Base-by-base conservation (phyloP, 345 rosid genomes). In the Dipteronia sinensis region DNA sequence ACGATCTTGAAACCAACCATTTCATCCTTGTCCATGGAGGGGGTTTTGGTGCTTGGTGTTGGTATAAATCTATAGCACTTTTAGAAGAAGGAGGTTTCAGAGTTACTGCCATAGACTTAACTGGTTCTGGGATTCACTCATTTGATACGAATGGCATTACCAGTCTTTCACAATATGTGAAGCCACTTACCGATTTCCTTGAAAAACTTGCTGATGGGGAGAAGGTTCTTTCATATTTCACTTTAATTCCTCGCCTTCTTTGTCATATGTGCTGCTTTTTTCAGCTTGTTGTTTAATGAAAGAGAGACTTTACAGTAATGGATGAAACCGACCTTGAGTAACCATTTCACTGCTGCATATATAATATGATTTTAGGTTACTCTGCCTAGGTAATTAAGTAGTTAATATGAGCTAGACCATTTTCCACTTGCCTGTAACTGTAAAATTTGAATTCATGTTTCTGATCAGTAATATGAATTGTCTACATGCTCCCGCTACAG, bases 21-120 rank as follows among this genome's bases (percentile, higher is more conserved):
- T 88, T 96, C 72, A 87, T 94, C 31, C 98, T 94, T 78, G 93
- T 94, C 62, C 98, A 96, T 82, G 98, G 98, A 73, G 99, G 99
- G 64, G 98, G 98, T 38, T 96, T 91, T 81, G 99, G 99, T 2
- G 99, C 99, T 71, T 96, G 99, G 99, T 94, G 99, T 81, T 96
- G 99, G 99, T 96, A 96, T 80, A 96, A 94, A 86, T 87, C 98
- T 68, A 92, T 96, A 55, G 94, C 99, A 49, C 93, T 90, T 77
- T 89, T 96, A 25, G 98, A 96, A 78, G 99, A 91, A 83, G 87
- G 83, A 66, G 98, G 98, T 80, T 91, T 87, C 85, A 91, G 77
- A 88, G 99, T 93, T 71, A 90, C 98, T 38, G 98, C 99, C 29
- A 34, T 96, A 70, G 98, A 96, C 80, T 88, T 96, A 80, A 87